Evolutionary conservation across 208 protist genomes (phyloP), one percentile per base, ranked within the genome.

Genomic region (Strigomonas oncopelti): DNA sequence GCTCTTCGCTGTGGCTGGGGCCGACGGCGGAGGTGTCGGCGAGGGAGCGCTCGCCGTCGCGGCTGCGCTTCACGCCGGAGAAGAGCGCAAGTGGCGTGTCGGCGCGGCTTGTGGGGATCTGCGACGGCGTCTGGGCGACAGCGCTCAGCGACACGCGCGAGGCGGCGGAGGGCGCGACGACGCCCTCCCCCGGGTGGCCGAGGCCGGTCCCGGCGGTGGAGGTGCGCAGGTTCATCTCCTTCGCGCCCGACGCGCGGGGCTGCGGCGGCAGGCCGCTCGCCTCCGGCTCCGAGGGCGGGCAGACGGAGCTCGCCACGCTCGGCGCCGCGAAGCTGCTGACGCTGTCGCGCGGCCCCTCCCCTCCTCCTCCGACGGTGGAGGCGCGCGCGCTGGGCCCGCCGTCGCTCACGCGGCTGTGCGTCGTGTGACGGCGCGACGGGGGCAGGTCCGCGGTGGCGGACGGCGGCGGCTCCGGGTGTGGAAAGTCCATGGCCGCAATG

Each of bases 401-500:
- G 20, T 29, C 25, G 54, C 54, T 58, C n/a, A 20, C 18, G 8
- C 34, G 27, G n/a, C n/a, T 5, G 28, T 34, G 57, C 5, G 27
- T 20, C 29, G 11, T 62, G 55, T 60, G 55, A 7, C 55, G 55
- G 24, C 25, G 25, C 25, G 25, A 42, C 28, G 57, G 57, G 11
- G 18, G 22, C 57, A 11, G 9, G 9, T 5, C 29, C 7, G 38
- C 31, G 11, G 29, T 16, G 7, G 34, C 34, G 9, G 34, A 38
- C 7, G 34, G 34, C 34, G 29, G n/a, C 57, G 57, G 56, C 13
- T 32, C 57, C 20, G 57, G 57, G 7, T 28, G 22, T 3, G 57
- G 24, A 29, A 48, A 36, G 57, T 62, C 57, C 57, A 24, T 36
- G 8, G 57, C 57, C 28, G 57, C 57, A 20, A 62, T 9, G 57